A percentile compares a stretch with the other conserved stretches of the same genome.
phyloP scores from a whole-genome alignment of 2,329 filamentous ascomycete species.

The Botryotinia globosa region DNA sequence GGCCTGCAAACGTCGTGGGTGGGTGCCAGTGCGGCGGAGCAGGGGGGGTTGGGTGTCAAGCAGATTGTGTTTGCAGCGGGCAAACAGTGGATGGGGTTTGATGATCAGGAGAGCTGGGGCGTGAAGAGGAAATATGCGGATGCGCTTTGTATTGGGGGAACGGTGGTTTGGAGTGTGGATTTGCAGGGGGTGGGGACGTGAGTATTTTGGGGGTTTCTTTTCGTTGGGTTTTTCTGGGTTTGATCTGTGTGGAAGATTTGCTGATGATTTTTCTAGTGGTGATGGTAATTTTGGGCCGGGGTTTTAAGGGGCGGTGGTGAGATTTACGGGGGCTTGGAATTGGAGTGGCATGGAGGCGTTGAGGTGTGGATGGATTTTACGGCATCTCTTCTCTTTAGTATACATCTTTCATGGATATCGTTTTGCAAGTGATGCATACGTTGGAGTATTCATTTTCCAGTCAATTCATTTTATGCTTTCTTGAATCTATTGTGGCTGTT shows the following conservation, averaged over 20 bases:
- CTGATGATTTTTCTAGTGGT: background rate
- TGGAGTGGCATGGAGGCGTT: background rate
- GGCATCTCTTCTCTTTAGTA: background rate
- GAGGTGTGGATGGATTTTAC: background rate
- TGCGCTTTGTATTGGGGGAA: slow-evolving; percentile 35
- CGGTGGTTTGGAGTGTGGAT: slow-evolving; percentile 24
- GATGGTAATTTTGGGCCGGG: slow-evolving; percentile 14
- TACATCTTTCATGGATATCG: background rate
- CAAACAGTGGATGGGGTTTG: slow-evolving; percentile 45
- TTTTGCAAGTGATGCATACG: background rate
- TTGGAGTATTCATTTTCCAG: background rate
- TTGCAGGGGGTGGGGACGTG: slow-evolving; percentile 12
- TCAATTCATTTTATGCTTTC: background rate
- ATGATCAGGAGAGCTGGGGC: slow-evolving; percentile 35
- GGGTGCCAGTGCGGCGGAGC: background rate
- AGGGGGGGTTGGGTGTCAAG: slow-evolving; percentile 18
- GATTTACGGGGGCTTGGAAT: background rate
- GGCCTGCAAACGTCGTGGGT: slow-evolving; percentile 30
- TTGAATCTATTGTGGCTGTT: background rate
- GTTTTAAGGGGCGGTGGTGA: background rate
- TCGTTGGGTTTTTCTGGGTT: too few species aligned
- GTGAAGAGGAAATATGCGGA: slow-evolving; percentile 33
- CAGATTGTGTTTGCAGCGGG: slow-evolving; percentile 35
- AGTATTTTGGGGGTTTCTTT: background rate
- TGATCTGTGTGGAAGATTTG: too few species aligned